phyloP scores from a whole-genome alignment of 2,329 filamentous ascomycete genomes.

The Dactylellina sp. region DNA sequence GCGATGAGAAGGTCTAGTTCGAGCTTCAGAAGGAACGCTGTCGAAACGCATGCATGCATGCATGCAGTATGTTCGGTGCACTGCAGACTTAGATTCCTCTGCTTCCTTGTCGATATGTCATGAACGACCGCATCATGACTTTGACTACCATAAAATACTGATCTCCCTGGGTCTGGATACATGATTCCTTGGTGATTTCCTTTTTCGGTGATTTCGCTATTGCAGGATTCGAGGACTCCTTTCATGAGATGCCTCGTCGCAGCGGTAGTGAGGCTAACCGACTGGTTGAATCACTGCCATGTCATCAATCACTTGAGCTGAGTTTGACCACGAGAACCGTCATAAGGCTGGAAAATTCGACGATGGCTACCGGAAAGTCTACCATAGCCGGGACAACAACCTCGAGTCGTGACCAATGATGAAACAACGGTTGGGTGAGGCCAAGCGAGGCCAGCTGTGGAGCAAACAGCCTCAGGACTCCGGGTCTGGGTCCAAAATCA shows the following conservation, averaged over 20 bases:
- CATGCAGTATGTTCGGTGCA: conserved; percentile 49
- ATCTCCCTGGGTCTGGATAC: conserved; percentile 14
- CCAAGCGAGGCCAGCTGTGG: background rate
- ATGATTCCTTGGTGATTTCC: conserved; percentile 4
- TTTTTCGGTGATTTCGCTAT: conserved; percentile 10
- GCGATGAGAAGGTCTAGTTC: conserved; percentile 33
- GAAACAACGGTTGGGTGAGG: conserved; percentile 25
- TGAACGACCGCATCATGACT: conserved; percentile 9
- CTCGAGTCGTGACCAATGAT: conserved; percentile 48
- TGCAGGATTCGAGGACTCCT: background rate
- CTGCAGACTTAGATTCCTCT: conserved; percentile 36
- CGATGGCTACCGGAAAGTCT: background rate
- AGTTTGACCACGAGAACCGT: conserved; percentile 47
- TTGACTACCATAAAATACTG: conserved; percentile 27
- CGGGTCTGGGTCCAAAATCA: conserved; percentile 26
- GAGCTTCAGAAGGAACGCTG: conserved; percentile 9
- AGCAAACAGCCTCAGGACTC: conserved; percentile 24
- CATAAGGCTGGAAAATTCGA: conserved; percentile 36
- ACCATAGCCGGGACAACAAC: background rate
- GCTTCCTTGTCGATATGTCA: conserved; percentile 9
- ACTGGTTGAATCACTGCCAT: conserved; percentile 54
- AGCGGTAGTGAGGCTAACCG: conserved; percentile 25
- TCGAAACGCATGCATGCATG: conserved; percentile 14
- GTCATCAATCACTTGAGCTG: conserved; percentile 56
- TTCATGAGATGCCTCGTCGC: background rate